Evolutionary conservation across 371 early-diverging fungal species (phyloP), one percentile per base, ranked within the genome.

Genomic region (Mucor lusitanicus): DNA sequence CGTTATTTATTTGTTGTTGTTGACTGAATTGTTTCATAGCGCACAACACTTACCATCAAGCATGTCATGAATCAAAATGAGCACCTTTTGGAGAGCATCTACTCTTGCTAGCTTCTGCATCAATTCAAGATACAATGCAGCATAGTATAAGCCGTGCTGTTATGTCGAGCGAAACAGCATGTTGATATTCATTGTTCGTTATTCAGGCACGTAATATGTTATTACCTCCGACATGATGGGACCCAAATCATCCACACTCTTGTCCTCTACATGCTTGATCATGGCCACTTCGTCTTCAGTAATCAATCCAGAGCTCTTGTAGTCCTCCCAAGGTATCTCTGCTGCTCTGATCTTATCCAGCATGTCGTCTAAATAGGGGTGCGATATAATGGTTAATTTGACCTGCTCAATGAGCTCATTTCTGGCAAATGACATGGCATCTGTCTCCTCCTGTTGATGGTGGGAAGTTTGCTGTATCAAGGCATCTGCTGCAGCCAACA

Each of bases 1-100:
- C 15, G 27, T 53, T 53, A 27, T 53, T 53, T 53, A 53, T 53
- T 53, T 53, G 53, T 53, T 53, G 27, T 12, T 53, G 23, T 25
- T 50, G 21, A 23, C 40, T 27, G 2, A 23, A 27, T 13, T 53
- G 53, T 53, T 53, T 53, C 53, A 50, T n/a, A 21, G 6, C 21
- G 9, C 9, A 48, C 30, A 30, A 33, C 23, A 7, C 59, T 64
- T 83, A 92, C 93, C 91, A 39, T 82, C 73, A n/a, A 95, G 71
- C 69, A 94, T 79, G 64, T 97, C 95, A 69, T 95, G 95, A 19
- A 96, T 83, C 17, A 92, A 72, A n/a, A 97, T 94, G 48, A 97
- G 74, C 30, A 97, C 88, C 65, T 92, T 91, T 74, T 97, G 95
- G 32, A 95, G 78, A 17, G 95, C 95, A 70, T 97, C 98, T 27